These are phyloP conservation scores for Letharia columbiana DNA, from an alignment of 495 filamentous ascomycete species.

Conservation along the genomic window DNA sequence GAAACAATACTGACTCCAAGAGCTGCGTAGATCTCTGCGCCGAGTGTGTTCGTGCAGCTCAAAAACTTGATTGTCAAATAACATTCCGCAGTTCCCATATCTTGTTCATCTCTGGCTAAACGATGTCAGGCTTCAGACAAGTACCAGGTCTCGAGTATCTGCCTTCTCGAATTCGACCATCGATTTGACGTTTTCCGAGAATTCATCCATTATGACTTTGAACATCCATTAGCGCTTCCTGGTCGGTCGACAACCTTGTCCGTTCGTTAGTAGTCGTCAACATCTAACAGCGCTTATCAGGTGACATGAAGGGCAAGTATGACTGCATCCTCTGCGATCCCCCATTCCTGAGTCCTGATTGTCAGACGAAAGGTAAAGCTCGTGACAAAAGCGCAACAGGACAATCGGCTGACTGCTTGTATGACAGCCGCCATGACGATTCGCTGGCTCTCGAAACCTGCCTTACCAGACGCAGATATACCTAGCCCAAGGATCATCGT, in stretches of 20 bases:
- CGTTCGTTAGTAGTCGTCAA: background rate
- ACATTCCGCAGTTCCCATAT: constrained; percentile 11
- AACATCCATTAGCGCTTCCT: constrained; percentile 54
- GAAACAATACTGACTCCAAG: background rate
- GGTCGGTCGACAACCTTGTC: constrained; percentile 29
- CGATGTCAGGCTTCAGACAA: constrained; percentile 13
- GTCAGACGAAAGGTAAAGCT: constrained; percentile 61
- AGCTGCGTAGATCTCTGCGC: constrained; percentile 46
- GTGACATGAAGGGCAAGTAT: constrained; percentile 51
- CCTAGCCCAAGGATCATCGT: constrained; percentile 45
- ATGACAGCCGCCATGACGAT: constrained; percentile 58
- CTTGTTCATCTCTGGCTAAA: background rate
- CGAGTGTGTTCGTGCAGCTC: constrained; percentile 65
- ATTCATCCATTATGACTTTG: constrained; percentile 65
- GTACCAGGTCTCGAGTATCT: constrained; percentile 43
- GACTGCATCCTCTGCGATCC: constrained; percentile 67
- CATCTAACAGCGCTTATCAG: constrained; percentile 21
- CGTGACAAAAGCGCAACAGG: background rate
- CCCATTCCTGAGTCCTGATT: constrained; percentile 69
- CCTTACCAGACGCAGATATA: constrained; percentile 23
- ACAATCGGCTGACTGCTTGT: constrained; percentile 1
- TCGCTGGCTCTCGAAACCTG: constrained; percentile 51
- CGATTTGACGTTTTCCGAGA: constrained; percentile 63
- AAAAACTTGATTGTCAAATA: constrained; percentile 54
- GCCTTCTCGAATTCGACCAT: constrained; percentile 61